Conservation (phyloP, 1,284 basidiomycete species). For the Entoloma clypeatum region DNA sequence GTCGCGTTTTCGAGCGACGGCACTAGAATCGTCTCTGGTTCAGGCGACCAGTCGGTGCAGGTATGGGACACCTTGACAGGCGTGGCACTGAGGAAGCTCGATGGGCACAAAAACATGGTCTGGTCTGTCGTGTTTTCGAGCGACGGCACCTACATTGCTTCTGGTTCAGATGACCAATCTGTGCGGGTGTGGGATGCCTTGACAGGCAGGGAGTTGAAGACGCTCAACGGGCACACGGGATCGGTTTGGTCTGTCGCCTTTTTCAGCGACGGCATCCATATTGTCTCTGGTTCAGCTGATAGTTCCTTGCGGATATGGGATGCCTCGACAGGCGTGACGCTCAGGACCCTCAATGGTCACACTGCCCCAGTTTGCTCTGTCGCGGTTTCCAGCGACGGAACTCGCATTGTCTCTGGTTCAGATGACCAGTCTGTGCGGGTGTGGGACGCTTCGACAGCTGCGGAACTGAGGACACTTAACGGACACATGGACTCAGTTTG, state of each 20-base stretch:
- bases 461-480: no score
- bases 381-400: background rate
- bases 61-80: background rate
- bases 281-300: background rate
- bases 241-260: background rate
- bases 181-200: background rate
- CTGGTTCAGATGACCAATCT: background rate
- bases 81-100: background rate
- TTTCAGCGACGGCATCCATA: background rate
- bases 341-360: background rate
- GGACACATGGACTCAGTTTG: no score
- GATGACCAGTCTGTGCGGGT: conserved; percentile 1
- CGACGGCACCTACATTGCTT: background rate
- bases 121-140: background rate
- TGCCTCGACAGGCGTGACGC: background rate
- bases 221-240: background rate
- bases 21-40: background rate
- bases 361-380: background rate
- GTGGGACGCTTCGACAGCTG: conserved; percentile 2
- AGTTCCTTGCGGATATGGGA: background rate
- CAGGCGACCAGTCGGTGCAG: background rate
- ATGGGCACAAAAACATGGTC: background rate
- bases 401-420: conserved; percentile 6
- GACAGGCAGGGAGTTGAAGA: background rate
- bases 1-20: background rate